Conservation (phyloP, 805 yeast genomes). For the Candida dajiaensis region DNA sequence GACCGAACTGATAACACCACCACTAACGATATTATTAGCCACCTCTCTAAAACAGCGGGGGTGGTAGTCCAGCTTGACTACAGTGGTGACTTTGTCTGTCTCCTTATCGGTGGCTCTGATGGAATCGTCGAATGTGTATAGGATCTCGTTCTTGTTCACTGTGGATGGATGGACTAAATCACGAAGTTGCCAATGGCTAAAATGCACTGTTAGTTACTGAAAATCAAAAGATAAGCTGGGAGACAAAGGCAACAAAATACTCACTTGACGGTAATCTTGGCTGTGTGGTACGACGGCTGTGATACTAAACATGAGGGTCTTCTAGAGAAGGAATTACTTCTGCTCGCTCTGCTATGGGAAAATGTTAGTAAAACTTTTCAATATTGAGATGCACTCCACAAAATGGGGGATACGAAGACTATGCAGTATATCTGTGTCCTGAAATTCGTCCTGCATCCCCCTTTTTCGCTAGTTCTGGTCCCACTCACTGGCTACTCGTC, state of each 20-base stretch:
- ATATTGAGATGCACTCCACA: neutral
- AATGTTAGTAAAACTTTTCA: neutral
- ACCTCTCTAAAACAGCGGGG: slow-evolving; percentile 66
- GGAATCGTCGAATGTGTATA: slow-evolving; percentile 53
- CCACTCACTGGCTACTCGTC: slow-evolving; percentile 1
- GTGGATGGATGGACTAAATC: slow-evolving; percentile 58
- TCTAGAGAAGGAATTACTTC: slow-evolving; percentile 7
- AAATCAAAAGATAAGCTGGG: slow-evolving; percentile 14
- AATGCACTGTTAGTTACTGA: neutral
- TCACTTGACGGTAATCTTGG: slow-evolving; percentile 31
- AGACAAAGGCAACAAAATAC: slow-evolving; percentile 10
- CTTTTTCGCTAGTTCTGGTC: neutral
- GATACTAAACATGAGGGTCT: slow-evolving; percentile 13
- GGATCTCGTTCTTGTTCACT: slow-evolving; percentile 35
- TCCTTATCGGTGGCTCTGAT: slow-evolving; percentile 40
- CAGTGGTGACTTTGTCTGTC: slow-evolving; percentile 28
- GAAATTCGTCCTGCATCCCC: no score
- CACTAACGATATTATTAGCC: slow-evolving; percentile 48
- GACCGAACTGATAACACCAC: slow-evolving; percentile 41
- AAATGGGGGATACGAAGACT: neutral
- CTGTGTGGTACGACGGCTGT: slow-evolving; percentile 22
- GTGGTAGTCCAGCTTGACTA: slow-evolving; percentile 50
- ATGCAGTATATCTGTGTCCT: neutral
- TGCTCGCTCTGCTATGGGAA: neutral
- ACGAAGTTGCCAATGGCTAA: slow-evolving; percentile 72